Evolutionary conservation across 257 asterid genomes (phyloP), one percentile per base, ranked within the genome.

Genomic region (Catharanthus roseus): DNA sequence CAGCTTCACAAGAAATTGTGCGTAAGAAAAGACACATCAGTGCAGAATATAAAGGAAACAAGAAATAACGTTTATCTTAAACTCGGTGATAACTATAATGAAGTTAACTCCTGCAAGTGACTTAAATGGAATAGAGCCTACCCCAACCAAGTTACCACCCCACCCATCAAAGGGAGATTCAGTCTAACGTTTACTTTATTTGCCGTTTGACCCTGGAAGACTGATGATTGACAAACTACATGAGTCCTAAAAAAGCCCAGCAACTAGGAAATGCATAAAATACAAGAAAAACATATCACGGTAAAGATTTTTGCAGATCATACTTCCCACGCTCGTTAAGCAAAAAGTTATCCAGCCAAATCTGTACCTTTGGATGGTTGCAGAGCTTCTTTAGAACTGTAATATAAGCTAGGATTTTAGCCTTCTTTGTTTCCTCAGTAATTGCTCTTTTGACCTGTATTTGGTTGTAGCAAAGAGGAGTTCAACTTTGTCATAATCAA

Each of bases 361-460:
- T 53, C 64, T 58, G 63, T 85, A 93, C 99, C 99, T 93, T 93
- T 68, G 99, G 99, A 76, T 91, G 99, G 82, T 93, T 93, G 88
- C 99, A 89, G 74, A 93, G 96, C 87, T 93, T 93, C 95, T 93
- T 93, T 63, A 93, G 86, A 77, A 90, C 97, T 69, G 97, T 93
- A 78, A 93, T 93, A 68, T 91, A 91, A 50, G 99, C 96, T 79
- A 93, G 86, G 75, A 93, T 91, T 78, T 93, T 91, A 67, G 96
- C 80, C 64, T 76, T 83, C 75, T 88, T 91, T 66, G 90, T 76
- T 74, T 93, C 96, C 78, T 93, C 99, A 26, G 87, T 81, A 82
- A 93, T 89, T 56, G 97, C 97, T 68, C 88, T 86, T 85, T 91
- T 91, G 55, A 91, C 99, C 99, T 89, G 86, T 69, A 74, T 57